Base-by-base conservation (phyloP, 1,139 yeast genomes). In the Geotrichum fermentans region DNA sequence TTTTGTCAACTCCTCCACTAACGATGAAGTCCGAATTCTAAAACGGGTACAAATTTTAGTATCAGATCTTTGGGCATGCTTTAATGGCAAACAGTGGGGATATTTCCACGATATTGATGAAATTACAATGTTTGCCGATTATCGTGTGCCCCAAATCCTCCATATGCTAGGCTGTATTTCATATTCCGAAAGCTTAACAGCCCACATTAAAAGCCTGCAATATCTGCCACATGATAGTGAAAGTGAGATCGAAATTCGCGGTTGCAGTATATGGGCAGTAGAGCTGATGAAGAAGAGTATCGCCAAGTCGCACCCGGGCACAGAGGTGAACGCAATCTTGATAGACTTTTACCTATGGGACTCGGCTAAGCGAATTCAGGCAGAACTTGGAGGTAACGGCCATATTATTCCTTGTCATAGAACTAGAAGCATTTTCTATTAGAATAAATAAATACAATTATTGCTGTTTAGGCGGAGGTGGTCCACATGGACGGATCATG, bases 401-500 rank as follows among this genome's bases (percentile, higher is more conserved):
- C 50, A 51, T 11, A 18, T 52, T 2, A 57, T 65, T n/a, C 67
- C 66, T 0, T 64, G 71, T 45, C 74, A 70, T 50, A 58, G 73
- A 11, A 70, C 72, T 6, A 55, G 74, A 26, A 61, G 69, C 49
- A 57, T 70, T 4, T 70, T 52, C 52, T 70, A 70, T 50, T 70
- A 54, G 47, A 36, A 43, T 35, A 43, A 32, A 43, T 43, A 38
- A 32, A 11, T 16, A 34, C n/a, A 20, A 3, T 17, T 40, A 45
- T 24, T 41, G 20, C 21, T 38, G 16, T 14, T 32, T 38, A 16
- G 35, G 24, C 22, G 52, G 52, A 40, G 49, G 61, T 11, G 66
- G 61, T 2, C 66, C 71, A 49, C 68, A 66, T 0, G 80, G 80
- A 47, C 66, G 66, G 2, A 72, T 74, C 83, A 83, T 81, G 57